Percentiles rank a stretch among this genome's conserved stretches.
phyloP scores from a whole-genome alignment of 2,329 filamentous ascomycete species.

The Myriosclerotinia duriaeana region DNA sequence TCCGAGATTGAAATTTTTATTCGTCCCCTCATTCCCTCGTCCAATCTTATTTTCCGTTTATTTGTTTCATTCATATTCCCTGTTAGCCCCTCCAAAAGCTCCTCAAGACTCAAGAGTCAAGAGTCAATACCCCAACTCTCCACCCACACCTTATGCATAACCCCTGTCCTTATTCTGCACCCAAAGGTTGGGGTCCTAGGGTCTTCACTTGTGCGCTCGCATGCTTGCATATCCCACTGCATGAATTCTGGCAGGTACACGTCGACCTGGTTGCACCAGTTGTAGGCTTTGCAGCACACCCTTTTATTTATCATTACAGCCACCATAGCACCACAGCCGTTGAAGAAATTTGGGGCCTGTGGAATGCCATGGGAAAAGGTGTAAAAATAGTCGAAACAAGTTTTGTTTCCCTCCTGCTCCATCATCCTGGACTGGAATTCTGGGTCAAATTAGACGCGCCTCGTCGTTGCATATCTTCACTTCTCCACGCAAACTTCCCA shows the following conservation, averaged over 20 bases:
- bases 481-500: background rate
- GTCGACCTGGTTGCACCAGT: background rate
- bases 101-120: too few species aligned
- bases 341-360: constrained; percentile 8
- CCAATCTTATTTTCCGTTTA: background rate
- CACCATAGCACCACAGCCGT: constrained; percentile 1
- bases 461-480: constrained; percentile 6
- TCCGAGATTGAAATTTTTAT: background rate
- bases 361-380: background rate
- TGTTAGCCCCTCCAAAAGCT: background rate
- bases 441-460: constrained; percentile 7
- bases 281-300: background rate
- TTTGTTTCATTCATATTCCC: background rate
- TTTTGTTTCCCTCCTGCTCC: background rate
- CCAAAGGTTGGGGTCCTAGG: constrained; percentile 7
- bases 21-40: background rate
- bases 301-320: background rate
- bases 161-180: background rate
- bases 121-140: background rate
- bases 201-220: background rate
- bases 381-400: background rate
- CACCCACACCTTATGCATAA: constrained; percentile 13
- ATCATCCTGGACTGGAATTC: background rate
- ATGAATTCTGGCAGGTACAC: background rate
- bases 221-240: background rate